Base-by-base conservation (phyloP, 192 early-diverging fungal species). In the Linnemannia exigua region DNA sequence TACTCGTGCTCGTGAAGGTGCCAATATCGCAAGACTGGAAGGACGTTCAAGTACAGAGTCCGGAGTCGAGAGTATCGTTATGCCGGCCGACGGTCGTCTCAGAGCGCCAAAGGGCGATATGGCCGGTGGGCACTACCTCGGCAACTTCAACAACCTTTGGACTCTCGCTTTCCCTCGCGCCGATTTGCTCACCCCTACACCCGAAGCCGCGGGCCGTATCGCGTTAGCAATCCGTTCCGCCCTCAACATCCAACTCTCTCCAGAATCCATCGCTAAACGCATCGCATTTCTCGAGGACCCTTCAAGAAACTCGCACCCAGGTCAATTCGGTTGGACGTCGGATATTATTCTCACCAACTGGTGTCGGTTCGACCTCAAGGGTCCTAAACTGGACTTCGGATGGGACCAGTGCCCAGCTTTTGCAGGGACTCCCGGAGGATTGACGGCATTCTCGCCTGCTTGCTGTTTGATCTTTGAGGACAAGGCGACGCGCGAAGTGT, bases 311-410 rank as follows among this genome's bases (percentile, higher is more conserved):
- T 28, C 69, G 37, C 81, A 75, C 80, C 75, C 81, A n/a, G 87
- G 87, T 70, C 81, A 81, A 52, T 58, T 88, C 20, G 37, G 8
- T 22, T 88, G 67, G 68, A 16, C 52, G 6, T 81, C 87, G 25
- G 87, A 88, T 77, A 17, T 88, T 11, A 84, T 84, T n/a, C 70
- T 88, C 46, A 88, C 87, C 31, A 88, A 88, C 48, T 88, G 87
- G 87, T 88, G 78, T 72, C 78, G 72, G 48, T 88, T 88, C 74
- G 87, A 88, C 67, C 75, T 88, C 28, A 61, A 84, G 22, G 81
- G 87, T 74, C 78, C 87, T 67, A 80, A 80, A 46, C 41, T 88
- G 14, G 75, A 69, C 72, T 77, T 88, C 63, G 87, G 87, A 67
- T 88, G 87, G 87, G 87, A 81, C 66, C 25, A 31, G 9, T 77